A percentile compares a stretch with the other conserved stretches of the same genome.
Evolutionary conservation across 164 flowering plant genomes (phyloP).

Genomic region (Tinospora cordifolia): DNA sequence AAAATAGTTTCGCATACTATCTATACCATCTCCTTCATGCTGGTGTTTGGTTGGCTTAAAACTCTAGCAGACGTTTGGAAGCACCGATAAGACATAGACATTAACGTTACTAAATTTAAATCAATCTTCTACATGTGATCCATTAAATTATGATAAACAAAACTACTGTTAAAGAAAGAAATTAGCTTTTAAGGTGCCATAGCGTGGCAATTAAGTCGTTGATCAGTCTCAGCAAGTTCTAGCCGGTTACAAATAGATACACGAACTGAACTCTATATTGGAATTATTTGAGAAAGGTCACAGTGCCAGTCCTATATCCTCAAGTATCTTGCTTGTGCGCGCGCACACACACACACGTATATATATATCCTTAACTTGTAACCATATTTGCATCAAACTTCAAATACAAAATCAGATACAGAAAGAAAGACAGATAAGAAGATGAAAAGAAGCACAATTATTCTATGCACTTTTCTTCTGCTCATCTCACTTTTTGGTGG

Average conservation of each 20-base stretch:
- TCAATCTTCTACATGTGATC: not conserved
- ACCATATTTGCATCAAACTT: not conserved
- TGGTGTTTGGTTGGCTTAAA: not conserved
- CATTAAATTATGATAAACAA: not conserved
- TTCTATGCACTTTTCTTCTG: not conserved
- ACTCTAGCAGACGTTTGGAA: not conserved
- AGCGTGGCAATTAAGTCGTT: not conserved
- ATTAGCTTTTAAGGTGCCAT: not conserved
- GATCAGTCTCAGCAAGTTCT: not conserved
- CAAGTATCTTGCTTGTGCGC: not conserved
- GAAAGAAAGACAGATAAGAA: not conserved
- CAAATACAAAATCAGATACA: not conserved
- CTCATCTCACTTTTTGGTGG: not conserved
- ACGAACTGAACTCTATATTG: not conserved
- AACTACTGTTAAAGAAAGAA: not conserved
- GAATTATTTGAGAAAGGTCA: not conserved
- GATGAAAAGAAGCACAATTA: not conserved
- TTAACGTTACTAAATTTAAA: no score
- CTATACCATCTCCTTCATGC: not conserved
- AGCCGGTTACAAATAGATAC: not conserved
- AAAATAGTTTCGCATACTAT: not conserved
- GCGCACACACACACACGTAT: no score
- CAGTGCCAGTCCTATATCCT: not conserved
- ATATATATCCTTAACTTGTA: not conserved
- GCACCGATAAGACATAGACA: not conserved